phyloP scores from a whole-genome alignment of 768 basidiomycete species.

The Auriscalpium vulgare region DNA sequence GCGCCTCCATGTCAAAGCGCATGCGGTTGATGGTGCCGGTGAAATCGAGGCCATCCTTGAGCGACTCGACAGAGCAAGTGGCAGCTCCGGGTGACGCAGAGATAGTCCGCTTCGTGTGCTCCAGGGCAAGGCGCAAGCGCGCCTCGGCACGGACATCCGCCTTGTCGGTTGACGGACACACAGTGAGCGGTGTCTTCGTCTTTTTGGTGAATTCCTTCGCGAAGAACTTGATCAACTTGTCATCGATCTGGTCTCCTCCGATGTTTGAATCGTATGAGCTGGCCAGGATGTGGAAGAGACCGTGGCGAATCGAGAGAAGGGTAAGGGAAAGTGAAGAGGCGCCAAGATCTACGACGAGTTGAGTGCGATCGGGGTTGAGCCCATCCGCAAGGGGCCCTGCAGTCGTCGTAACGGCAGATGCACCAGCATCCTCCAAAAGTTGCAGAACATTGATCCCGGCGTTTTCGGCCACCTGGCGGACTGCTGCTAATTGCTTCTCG shows the following conservation, averaged over 20 bases:
- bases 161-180: conserved; percentile 49
- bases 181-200: conserved; percentile 65
- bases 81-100: conserved; percentile 75
- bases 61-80: conserved; percentile 85
- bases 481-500: conserved; percentile 55
- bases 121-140: conserved; percentile 88
- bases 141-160: conserved; percentile 81
- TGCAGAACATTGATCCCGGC: conserved; percentile 84
- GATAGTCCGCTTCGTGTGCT: conserved; percentile 91
- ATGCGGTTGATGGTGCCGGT: conserved; percentile 59
- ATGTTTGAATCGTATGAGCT: conserved; percentile 37
- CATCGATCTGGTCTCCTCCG: conserved; percentile 70
- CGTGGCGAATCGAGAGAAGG: conserved; percentile 66
- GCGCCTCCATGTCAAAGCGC: conserved; percentile 37
- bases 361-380: conserved; percentile 56
- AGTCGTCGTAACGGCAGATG: conserved; percentile 45
- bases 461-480: conserved; percentile 64
- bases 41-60: conserved; percentile 91
- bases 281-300: conserved; percentile 61
- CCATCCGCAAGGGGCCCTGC: conserved; percentile 33
- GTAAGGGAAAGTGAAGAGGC: conserved; percentile 62
- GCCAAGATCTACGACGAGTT: conserved; percentile 78
- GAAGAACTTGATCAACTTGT: conserved; percentile 83
- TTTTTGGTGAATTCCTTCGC: conserved; percentile 96
- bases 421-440: conserved; percentile 81